Conservation (phyloP, 208 protist genomes). For the Crithidia sp. region DNA sequence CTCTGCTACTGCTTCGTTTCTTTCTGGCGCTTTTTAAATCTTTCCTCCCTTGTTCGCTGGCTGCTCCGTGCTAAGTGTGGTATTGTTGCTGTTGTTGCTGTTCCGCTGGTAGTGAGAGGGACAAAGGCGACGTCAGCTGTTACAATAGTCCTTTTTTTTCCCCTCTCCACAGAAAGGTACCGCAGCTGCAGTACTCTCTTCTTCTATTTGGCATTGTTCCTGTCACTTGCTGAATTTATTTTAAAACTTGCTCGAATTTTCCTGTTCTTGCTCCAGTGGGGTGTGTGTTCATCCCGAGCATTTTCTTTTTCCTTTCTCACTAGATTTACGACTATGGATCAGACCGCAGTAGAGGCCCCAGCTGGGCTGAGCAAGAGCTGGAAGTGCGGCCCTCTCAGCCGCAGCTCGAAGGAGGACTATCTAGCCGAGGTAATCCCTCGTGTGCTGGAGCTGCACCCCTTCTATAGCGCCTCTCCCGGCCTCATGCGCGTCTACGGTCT, state of each 20-base stretch:
- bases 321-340: conserved; percentile 30
- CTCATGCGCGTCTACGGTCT: conserved; percentile 1
- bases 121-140: no score
- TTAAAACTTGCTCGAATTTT: no score
- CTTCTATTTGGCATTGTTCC: neutral
- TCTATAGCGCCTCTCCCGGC: conserved; percentile 12
- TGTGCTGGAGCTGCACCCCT: conserved; percentile 25
- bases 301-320: conserved; percentile 3
- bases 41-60: neutral
- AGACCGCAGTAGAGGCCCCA: conserved; percentile 11
- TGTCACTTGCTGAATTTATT: neutral
- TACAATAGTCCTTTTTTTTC: neutral
- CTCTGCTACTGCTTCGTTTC: neutral
- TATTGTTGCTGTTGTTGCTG: no score
- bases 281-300: no score
- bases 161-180: neutral
- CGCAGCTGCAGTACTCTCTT: neutral
- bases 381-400: conserved; percentile 2
- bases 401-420: conserved; percentile 16
- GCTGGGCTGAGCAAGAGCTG: conserved; percentile 7
- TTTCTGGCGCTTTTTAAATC: neutral
- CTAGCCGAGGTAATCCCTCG: neutral
- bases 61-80: no score
- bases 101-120: no score
- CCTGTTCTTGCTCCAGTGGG: no score